phyloP scores from a whole-genome alignment of 176 grass and related monocot species.

The Aegilops sharonensis region DNA sequence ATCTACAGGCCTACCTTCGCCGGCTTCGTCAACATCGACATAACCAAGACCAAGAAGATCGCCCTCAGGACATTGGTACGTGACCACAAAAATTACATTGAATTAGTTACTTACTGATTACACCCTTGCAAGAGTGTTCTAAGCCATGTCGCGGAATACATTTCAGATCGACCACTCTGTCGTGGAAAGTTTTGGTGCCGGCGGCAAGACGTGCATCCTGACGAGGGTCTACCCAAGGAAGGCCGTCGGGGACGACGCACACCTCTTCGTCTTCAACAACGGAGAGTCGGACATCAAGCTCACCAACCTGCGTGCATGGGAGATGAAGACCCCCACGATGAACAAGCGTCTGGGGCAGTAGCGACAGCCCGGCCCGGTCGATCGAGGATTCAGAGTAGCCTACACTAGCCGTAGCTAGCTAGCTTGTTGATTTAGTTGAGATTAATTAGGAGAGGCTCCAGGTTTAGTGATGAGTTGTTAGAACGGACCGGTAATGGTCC shows the following conservation, averaged over 20 bases:
- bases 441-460: constrained; percentile 2
- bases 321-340: constrained; percentile 56
- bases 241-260: constrained; percentile 41
- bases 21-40: constrained; percentile 48
- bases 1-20: constrained; percentile 57
- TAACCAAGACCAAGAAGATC: constrained; percentile 20
- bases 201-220: constrained; percentile 57
- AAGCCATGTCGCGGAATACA: neutral
- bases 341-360: constrained; percentile 27
- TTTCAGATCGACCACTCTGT: constrained; percentile 62
- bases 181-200: constrained; percentile 58
- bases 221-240: constrained; percentile 55
- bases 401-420: neutral
- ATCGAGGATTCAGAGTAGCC: neutral
- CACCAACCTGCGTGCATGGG: constrained; percentile 49
- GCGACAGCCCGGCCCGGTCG: neutral
- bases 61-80: constrained; percentile 42
- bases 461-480: neutral
- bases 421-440: constrained; percentile 7
- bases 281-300: constrained; percentile 41
- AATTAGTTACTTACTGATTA: neutral
- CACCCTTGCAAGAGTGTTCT: neutral
- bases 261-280: constrained; percentile 63
- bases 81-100: neutral
- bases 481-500: neutral